A percentile compares a stretch with the other conserved stretches of the same genome.
Conservation (phyloP, 2,329 filamentous ascomycete species). For the Penicillium sp. region DNA sequence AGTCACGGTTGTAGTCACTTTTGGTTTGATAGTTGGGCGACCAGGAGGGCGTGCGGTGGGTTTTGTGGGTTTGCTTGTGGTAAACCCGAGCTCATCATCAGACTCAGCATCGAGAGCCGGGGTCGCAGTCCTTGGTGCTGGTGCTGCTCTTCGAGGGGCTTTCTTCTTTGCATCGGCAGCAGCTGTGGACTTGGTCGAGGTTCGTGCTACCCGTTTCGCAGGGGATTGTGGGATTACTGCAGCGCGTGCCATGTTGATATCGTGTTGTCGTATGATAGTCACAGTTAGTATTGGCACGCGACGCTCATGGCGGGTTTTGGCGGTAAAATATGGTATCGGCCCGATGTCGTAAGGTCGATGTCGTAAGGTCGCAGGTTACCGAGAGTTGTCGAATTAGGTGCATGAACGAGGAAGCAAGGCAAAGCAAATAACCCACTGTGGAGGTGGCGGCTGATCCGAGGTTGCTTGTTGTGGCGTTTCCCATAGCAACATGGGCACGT, state of each 20-base stretch:
- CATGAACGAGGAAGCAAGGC: conserved; percentile 10
- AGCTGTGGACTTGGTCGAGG: conserved; percentile 17
- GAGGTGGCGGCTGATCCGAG: conserved; percentile 9
- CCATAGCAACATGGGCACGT: conserved; percentile 16
- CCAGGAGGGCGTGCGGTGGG: conserved; percentile 12
- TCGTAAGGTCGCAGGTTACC: background rate
- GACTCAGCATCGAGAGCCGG: conserved; percentile 12
- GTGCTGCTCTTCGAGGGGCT: background rate
- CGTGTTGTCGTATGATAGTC: conserved; percentile 5
- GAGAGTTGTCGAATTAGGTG: conserved; percentile 8
- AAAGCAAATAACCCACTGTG: conserved; percentile 10
- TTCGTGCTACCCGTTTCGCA: conserved; percentile 17
- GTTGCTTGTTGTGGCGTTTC: conserved; percentile 19
- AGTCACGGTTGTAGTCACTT: background rate
- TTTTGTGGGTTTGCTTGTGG: conserved; percentile 16
- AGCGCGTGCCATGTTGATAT: conserved; percentile 22
- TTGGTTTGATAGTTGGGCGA: conserved; percentile 13
- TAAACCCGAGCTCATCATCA: conserved; percentile 23
- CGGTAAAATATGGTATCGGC: conserved; percentile 6
- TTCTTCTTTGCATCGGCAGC: conserved; percentile 16
- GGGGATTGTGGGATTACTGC: conserved; percentile 24
- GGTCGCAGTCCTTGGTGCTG: background rate
- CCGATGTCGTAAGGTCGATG: background rate
- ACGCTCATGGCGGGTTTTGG: conserved; percentile 18
- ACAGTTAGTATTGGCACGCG: conserved; percentile 1